Evolutionary conservation across 495 filamentous ascomycete genomes (phyloP).

Genomic region (Penicillium longicatenatum): DNA sequence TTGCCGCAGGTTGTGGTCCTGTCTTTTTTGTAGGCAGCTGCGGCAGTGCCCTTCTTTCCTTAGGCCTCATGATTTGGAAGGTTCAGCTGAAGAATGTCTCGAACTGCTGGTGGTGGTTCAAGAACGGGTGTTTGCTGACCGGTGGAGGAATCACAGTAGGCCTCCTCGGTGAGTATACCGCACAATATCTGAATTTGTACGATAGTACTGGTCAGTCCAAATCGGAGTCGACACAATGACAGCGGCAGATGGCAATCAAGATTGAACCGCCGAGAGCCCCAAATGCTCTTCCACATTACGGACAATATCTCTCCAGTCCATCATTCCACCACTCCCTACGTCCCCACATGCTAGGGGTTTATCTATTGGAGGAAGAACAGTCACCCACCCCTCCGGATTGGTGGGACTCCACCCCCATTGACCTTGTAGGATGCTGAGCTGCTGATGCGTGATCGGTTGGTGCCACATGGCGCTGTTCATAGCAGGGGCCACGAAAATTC

Average conservation of each 20-base stretch:
- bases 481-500: constrained; percentile 53
- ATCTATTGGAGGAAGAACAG: constrained; percentile 66
- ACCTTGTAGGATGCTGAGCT: constrained; percentile 67
- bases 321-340: constrained; percentile 74
- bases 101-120: constrained; percentile 98
- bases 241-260: constrained; percentile 9
- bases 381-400: constrained; percentile 68
- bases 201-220: constrained; percentile 12
- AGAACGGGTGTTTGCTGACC: constrained; percentile 67
- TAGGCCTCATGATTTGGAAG: constrained; percentile 86
- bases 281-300: constrained; percentile 52
- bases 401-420: constrained; percentile 62
- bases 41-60: constrained; percentile 72
- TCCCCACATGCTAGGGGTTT: constrained; percentile 85
- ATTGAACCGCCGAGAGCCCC: constrained; percentile 1
- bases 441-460: constrained; percentile 75
- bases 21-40: constrained; percentile 84
- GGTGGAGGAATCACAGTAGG: constrained; percentile 68
- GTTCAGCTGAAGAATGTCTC: constrained; percentile 81
- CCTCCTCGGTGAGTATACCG: constrained; percentile 63
- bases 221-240: constrained; percentile 13
- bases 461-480: constrained; percentile 94
- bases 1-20: constrained; percentile 74
- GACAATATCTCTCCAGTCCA: constrained; percentile 73
- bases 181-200: constrained; percentile 36